phyloP scores from a whole-genome alignment of 2,329 filamentous ascomycete species.

The Aspergillus hortae region DNA sequence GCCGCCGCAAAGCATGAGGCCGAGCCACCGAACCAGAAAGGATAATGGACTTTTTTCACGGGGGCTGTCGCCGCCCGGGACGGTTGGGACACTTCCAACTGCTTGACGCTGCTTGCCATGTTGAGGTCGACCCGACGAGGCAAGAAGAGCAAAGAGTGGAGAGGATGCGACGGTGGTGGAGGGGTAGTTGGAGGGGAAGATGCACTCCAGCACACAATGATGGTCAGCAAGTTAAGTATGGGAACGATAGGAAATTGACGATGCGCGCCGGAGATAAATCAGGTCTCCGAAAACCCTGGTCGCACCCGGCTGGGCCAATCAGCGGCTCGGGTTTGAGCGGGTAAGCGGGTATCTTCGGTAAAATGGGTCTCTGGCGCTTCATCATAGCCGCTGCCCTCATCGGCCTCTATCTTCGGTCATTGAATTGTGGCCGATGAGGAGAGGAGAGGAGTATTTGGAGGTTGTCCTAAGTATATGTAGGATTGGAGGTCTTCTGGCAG shows the following conservation, averaged over 20 bases:
- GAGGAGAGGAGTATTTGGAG: too few species aligned
- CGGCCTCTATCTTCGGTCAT: background rate
- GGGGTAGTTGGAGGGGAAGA: conserved; percentile 13
- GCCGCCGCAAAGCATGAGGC: conserved; percentile 87
- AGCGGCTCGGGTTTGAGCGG: conserved; percentile 26
- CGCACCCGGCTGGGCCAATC: conserved; percentile 23
- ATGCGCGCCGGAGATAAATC: conserved; percentile 32
- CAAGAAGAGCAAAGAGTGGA: conserved; percentile 9
- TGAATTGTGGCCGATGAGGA: background rate
- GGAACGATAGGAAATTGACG: conserved; percentile 2
- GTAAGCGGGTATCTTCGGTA: conserved; percentile 17
- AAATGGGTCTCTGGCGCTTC: background rate
- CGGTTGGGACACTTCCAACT: conserved; percentile 25
- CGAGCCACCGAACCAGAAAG: conserved; percentile 96
- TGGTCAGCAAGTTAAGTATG: conserved; percentile 2
- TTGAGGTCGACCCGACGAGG: conserved; percentile 19
- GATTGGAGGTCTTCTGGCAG: too few species aligned
- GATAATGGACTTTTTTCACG: conserved; percentile 55
- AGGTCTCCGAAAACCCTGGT: conserved; percentile 25
- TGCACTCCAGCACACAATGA: conserved; percentile 9
- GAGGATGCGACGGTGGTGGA: conserved; percentile 9
- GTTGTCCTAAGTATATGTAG: background rate
- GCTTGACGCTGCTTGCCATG: conserved; percentile 34
- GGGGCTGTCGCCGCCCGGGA: conserved; percentile 19
- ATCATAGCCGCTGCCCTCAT: background rate